phyloP scores from a whole-genome alignment of 345 rosid species.

The Theobroma cacao region DNA sequence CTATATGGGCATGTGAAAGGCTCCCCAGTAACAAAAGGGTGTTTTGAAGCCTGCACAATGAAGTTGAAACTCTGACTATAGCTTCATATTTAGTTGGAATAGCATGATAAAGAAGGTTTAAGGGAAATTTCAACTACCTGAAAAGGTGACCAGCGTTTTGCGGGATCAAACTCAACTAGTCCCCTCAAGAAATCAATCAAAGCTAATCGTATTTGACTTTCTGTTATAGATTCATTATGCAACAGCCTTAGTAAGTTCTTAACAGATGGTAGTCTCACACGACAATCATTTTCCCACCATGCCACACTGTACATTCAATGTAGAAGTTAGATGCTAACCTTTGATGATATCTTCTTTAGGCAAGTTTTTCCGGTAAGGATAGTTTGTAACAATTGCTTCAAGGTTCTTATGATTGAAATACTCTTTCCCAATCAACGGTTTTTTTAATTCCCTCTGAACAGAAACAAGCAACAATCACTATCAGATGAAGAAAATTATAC shows the following conservation, averaged over 20 bases:
- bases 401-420: conserved; percentile 91
- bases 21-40: conserved; percentile 98
- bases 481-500: conserved; percentile 8
- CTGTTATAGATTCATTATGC: conserved; percentile 40
- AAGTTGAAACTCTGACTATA: conserved; percentile 3
- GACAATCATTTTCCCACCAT: not conserved
- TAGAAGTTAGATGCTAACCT: conserved; percentile 50
- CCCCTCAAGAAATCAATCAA: conserved; percentile 96
- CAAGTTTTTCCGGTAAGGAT: conserved; percentile 83
- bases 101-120: conserved; percentile 18
- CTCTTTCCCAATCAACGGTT: conserved; percentile 86
- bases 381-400: conserved; percentile 80
- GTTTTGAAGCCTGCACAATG: conserved; percentile 84
- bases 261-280: conserved; percentile 13
- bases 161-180: conserved; percentile 98
- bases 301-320: conserved; percentile 7
- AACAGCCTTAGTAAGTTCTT: conserved; percentile 21
- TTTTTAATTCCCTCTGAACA: conserved; percentile 83
- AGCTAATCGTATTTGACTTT: conserved; percentile 83
- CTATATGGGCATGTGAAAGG: conserved; percentile 89
- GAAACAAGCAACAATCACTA: conserved; percentile 19
- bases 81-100: not conserved
- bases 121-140: conserved; percentile 56
- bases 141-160: conserved; percentile 97
- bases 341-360: conserved; percentile 68